A percentile compares a stretch with the other conserved stretches of the same genome.
These are phyloP conservation scores for Metschnikowia baotianmanensis DNA, from an alignment of 805 yeast genomes.

Conservation along the genomic window DNA sequence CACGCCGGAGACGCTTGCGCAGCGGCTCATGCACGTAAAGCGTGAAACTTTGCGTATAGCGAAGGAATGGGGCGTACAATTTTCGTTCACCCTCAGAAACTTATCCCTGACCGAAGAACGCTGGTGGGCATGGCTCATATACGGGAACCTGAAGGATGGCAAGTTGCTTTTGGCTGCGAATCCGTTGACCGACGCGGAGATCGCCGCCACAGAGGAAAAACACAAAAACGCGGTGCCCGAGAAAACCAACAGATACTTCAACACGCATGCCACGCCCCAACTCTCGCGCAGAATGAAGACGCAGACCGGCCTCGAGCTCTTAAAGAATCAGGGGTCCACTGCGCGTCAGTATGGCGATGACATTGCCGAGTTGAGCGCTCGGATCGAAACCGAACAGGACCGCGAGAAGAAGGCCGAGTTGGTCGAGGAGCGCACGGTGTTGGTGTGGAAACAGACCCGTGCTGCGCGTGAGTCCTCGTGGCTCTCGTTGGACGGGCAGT, in stretches of 20 bases:
- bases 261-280: slow-evolving; percentile 42
- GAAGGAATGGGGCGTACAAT: slow-evolving; percentile 25
- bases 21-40: slow-evolving; percentile 25
- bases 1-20: slow-evolving; percentile 25
- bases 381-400: slow-evolving; percentile 13
- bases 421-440: slow-evolving; percentile 27
- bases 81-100: slow-evolving; percentile 28
- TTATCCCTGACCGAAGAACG: slow-evolving; percentile 27
- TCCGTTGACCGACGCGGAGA: slow-evolving; percentile 22
- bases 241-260: slow-evolving; percentile 39
- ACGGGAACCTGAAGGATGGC: slow-evolving; percentile 35
- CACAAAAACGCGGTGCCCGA: slow-evolving; percentile 24
- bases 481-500: slow-evolving; percentile 8
- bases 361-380: slow-evolving; percentile 10
- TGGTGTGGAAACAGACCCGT: slow-evolving; percentile 34
- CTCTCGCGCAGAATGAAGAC: slow-evolving; percentile 39
- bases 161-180: slow-evolving; percentile 25
- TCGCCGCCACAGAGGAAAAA: slow-evolving; percentile 20
- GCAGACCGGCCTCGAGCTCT: slow-evolving; percentile 29
- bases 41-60: slow-evolving; percentile 24
- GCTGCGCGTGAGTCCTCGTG: slow-evolving; percentile 9
- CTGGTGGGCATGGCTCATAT: slow-evolving; percentile 43
- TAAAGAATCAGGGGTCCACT: slow-evolving; percentile 11
- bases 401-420: slow-evolving; percentile 12
- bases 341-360: slow-evolving; percentile 1